Percentiles rank a stretch among this genome's conserved stretches.
Conservation (phyloP, 345 rosid species). For the Rhodamnia argentea region DNA sequence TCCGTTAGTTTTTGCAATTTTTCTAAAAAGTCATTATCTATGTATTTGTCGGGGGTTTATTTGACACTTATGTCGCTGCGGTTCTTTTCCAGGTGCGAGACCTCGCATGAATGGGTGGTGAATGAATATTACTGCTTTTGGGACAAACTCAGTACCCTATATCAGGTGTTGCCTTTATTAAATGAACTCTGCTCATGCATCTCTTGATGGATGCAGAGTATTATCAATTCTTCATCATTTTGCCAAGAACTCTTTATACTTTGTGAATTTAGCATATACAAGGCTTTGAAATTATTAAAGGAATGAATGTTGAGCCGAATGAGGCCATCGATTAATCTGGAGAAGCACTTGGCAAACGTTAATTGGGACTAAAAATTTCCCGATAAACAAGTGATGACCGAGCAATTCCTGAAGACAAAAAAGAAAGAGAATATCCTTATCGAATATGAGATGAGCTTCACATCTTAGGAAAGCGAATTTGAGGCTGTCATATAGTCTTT, state of each 20-base stretch:
- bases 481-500: neutral
- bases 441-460: neutral
- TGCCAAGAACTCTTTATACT: neutral
- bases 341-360: neutral
- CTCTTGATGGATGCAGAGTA: neutral
- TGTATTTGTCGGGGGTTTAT: neutral
- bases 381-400: neutral
- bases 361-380: neutral
- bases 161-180: slow-evolving; percentile 1
- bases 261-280: neutral
- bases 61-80: neutral
- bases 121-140: slow-evolving; percentile 9
- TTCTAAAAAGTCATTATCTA: neutral
- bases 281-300: neutral
- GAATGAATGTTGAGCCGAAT: neutral
- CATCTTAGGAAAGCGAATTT: neutral
- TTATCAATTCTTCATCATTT: neutral
- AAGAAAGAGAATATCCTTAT: neutral
- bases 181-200: neutral
- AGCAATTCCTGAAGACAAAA: neutral
- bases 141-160: slow-evolving; percentile 2
- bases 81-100: slow-evolving; percentile 14
- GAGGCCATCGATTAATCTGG: neutral
- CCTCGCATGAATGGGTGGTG: neutral
- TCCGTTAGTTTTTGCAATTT: neutral